phyloP scores from a whole-genome alignment of 2,329 filamentous ascomycete genomes.

The Stemphylium vesicarium region DNA sequence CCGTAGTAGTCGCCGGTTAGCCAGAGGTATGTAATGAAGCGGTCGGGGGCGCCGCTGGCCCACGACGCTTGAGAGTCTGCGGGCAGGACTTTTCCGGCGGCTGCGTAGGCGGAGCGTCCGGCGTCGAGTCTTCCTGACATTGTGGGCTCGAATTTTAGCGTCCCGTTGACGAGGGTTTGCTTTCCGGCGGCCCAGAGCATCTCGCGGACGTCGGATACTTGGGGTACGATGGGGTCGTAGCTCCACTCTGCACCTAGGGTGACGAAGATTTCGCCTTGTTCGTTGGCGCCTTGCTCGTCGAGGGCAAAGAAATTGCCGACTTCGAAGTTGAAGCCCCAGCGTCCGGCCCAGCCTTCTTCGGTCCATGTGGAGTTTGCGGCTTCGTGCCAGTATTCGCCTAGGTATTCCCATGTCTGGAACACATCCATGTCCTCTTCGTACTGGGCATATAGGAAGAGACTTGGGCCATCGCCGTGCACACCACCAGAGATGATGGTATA shows the following conservation, averaged over 20 bases:
- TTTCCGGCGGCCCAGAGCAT: slow-evolving; percentile 54
- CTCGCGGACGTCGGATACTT: slow-evolving; percentile 50
- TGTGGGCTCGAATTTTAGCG: slow-evolving; percentile 44
- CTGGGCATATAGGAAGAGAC: slow-evolving; percentile 52
- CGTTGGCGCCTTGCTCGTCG: slow-evolving; percentile 49
- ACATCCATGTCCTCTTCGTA: slow-evolving; percentile 34
- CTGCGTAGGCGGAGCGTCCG: slow-evolving; percentile 53
- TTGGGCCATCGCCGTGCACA: slow-evolving; percentile 48
- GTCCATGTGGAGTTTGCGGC: slow-evolving; percentile 35
- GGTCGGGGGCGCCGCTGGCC: slow-evolving; percentile 50
- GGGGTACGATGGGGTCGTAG: slow-evolving; percentile 47
- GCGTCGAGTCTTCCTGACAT: slow-evolving; percentile 54
- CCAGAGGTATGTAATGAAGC: slow-evolving; percentile 54
- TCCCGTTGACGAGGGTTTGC: slow-evolving; percentile 37
- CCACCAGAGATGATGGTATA: slow-evolving; percentile 52
- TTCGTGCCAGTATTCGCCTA: slow-evolving; percentile 53
- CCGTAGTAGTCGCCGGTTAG: slow-evolving; percentile 54
- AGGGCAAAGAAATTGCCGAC: slow-evolving; percentile 53
- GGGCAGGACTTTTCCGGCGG: slow-evolving; percentile 52
- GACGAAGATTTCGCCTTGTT: slow-evolving; percentile 49
- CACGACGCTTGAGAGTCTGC: slow-evolving; percentile 48
- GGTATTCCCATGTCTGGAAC: slow-evolving; percentile 50
- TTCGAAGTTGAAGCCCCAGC: slow-evolving; percentile 55
- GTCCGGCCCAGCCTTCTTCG: slow-evolving; percentile 27
- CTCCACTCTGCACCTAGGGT: slow-evolving; percentile 56